Evolutionary conservation across 306 rosid genomes (phyloP).

Genomic region (Biancaea sappan): DNA sequence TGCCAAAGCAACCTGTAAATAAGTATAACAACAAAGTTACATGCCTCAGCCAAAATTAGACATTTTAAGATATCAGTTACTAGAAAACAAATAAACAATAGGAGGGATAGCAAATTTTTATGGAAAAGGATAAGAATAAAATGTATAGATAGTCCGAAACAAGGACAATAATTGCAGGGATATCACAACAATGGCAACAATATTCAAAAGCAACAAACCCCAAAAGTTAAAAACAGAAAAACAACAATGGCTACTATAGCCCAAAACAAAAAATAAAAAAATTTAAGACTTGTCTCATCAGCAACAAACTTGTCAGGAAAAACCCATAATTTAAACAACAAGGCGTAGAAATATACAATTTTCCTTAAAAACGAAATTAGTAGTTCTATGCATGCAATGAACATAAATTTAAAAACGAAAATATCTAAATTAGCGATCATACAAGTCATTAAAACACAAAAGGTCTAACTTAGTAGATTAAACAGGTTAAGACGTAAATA

Average conservation of each 20-base stretch:
- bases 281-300: not conserved
- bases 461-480: not conserved
- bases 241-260: not conserved
- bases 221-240: not conserved
- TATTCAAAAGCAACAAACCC: not conserved
- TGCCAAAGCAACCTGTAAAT: slow-evolving; percentile 49
- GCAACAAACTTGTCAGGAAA: not conserved
- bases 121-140: not conserved
- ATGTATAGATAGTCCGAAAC: not conserved
- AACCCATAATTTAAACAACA: not conserved
- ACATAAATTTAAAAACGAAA: not conserved
- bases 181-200: not conserved
- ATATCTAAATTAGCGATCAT: not conserved
- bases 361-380: not conserved
- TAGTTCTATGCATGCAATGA: not conserved
- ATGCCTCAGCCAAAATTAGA: slow-evolving; percentile 4
- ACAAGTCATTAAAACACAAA: not conserved
- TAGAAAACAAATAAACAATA: not conserved
- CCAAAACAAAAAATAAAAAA: too few relatives aligned
- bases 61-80: not conserved
- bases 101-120: not conserved
- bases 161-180: not conserved
- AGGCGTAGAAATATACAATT: not conserved
- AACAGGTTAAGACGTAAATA: not conserved
- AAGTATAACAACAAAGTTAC: slow-evolving; percentile 1